Base-by-base conservation (phyloP, 805 yeast genomes). In the Candida koratica region DNA sequence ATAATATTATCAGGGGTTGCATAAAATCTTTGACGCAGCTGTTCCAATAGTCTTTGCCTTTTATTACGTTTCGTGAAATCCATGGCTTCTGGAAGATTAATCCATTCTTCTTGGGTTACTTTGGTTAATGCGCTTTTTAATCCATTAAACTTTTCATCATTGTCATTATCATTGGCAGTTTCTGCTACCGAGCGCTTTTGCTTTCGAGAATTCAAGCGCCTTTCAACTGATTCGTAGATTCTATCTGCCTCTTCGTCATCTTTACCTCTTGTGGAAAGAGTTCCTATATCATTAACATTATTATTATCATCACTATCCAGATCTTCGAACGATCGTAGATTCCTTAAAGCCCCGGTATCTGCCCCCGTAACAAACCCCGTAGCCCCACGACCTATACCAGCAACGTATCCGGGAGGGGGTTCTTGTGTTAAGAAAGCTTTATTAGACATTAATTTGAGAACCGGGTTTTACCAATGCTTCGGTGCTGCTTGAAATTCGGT, bases 311-410 rank as follows among this genome's bases (percentile, higher is more conserved):
- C 52, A 19, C 50, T 51, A 24, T 42, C 51, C 13, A 33, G 37
- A 36, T 42, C 50, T 16, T 49, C 52, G 38, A 64, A 53, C 1
- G 71, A 69, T 14, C 39, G 18, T 20, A 34, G 17, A 4, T 31
- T 23, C 6, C 36, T 10, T 13, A 34, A 26, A 2, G 40, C 39
- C 0, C 86, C 86, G 11, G 83, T 56, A 43, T 83, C 94, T 1
- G 93, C 86, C 40, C 87, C 73, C 0, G 96, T 87, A 0, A 89
- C 79, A 58, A 93, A 89, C 4, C 97, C 97, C 1, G 85, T 75
- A 1, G 97, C 97, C 17, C 98, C 98, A 53, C 98, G 69, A 0
- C 97, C 97, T 6, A 88, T 60, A 17, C 98, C 98, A 3, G 97
- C 83, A 26, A 88, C 74, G 53, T 90, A 90, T 5, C 94, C 95